Evolutionary conservation across 306 rosid genomes (phyloP).

Genomic region (Castanospermum australe): DNA sequence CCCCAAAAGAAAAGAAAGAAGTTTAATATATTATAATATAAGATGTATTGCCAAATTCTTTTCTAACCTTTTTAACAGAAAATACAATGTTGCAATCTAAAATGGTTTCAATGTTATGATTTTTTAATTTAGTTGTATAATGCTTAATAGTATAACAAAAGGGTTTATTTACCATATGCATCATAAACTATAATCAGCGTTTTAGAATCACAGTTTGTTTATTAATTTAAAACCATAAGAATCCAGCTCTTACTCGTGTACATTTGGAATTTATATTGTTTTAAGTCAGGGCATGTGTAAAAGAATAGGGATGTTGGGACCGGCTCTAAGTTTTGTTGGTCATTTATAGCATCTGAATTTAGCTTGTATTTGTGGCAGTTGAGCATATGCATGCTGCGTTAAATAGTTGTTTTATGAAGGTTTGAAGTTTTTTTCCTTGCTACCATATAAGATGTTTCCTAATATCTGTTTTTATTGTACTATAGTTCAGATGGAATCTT

Average conservation of each 20-base stretch:
- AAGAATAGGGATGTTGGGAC: conserved; percentile 3
- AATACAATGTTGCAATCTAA: not conserved
- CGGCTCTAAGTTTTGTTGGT: conserved; percentile 9
- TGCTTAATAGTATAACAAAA: not conserved
- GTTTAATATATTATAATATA: not conserved
- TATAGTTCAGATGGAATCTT: conserved; percentile 78
- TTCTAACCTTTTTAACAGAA: not conserved
- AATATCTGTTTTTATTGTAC: conserved; percentile 31
- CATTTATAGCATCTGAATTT: conserved; percentile 18
- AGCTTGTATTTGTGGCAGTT: conserved; percentile 18
- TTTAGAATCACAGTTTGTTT: not conserved
- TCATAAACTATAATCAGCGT: not conserved
- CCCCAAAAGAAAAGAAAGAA: not conserved
- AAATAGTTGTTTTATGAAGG: not conserved
- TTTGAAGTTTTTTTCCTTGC: not conserved
- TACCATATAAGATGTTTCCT: conserved; percentile 8
- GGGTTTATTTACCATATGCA: not conserved
- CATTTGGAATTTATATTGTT: not conserved
- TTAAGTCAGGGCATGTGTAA: not conserved
- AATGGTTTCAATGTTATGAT: not conserved
- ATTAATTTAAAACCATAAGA: not conserved
- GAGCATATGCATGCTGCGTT: not conserved
- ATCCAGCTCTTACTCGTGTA: not conserved
- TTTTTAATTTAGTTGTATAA: not conserved
- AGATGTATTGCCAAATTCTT: not conserved